These are phyloP conservation scores for Vigna unguiculata DNA, from an alignment of 306 rosid species.

Conservation along the genomic window DNA sequence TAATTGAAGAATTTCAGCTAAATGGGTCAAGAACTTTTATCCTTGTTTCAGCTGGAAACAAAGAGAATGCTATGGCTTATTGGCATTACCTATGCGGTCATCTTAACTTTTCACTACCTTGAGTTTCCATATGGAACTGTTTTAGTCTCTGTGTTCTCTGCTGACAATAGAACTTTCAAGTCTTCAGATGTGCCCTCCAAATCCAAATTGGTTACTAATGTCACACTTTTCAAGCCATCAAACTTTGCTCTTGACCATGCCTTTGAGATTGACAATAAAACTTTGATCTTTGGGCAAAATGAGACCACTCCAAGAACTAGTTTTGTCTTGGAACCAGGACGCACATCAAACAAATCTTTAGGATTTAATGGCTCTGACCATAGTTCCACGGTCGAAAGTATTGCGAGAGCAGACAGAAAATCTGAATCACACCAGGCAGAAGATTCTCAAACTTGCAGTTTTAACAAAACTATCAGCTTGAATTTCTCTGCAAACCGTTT, in stretches of 20 bases:
- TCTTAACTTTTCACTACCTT: constrained; percentile 61
- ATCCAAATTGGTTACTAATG: constrained; percentile 36
- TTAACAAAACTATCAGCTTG: constrained; percentile 28
- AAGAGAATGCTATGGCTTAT: constrained; percentile 68
- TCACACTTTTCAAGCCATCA: constrained; percentile 36
- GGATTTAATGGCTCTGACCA: constrained; percentile 47
- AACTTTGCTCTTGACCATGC: constrained; percentile 26
- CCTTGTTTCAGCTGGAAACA: constrained; percentile 58
- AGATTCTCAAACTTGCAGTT: constrained; percentile 32
- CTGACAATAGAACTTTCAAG: constrained; percentile 45
- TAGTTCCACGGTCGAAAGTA: constrained; percentile 24
- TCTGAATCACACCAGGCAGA: constrained; percentile 12
- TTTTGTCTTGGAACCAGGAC: constrained; percentile 42
- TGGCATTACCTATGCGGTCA: constrained; percentile 58
- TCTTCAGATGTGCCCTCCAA: constrained; percentile 38
- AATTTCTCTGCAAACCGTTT: constrained; percentile 40
- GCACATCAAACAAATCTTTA: constrained; percentile 38
- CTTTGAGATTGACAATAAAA: constrained; percentile 46
- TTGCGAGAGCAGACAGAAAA: constrained; percentile 31
- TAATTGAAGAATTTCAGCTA: constrained; percentile 32
- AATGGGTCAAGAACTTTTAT: constrained; percentile 63
- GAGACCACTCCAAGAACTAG: constrained; percentile 27
- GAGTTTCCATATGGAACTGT: constrained; percentile 63
- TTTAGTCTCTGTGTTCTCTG: constrained; percentile 53
- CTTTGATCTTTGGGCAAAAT: constrained; percentile 31